A percentile compares a stretch with the other conserved stretches of the same genome.
These are phyloP conservation scores for Phytophthora crassamura DNA, from an alignment of 352 stramenopile genomes.

Conservation along the genomic window DNA sequence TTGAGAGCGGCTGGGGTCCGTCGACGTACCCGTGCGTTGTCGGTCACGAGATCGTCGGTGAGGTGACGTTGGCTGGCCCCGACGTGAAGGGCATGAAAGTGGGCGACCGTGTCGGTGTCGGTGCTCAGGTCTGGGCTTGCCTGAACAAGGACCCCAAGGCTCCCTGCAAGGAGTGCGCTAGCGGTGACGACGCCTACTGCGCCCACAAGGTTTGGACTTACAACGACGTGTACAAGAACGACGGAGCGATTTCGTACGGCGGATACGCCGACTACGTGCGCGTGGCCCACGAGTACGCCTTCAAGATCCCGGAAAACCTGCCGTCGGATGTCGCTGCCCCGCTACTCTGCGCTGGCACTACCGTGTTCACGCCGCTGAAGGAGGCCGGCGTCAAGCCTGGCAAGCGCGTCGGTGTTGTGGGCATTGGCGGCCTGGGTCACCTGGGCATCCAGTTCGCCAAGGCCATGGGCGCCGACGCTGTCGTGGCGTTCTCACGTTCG, in stretches of 20 bases:
- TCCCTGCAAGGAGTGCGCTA: conserved; percentile 67
- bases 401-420: conserved; percentile 71
- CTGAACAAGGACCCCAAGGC: conserved; percentile 54
- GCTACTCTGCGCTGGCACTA: conserved; percentile 86
- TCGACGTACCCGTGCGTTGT: conserved; percentile 57
- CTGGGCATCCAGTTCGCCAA: no score
- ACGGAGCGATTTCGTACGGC: conserved; percentile 49
- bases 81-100: conserved; percentile 70
- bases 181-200: conserved; percentile 72
- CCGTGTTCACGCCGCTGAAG: conserved; percentile 77
- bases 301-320: conserved; percentile 80
- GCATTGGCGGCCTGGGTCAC: no score
- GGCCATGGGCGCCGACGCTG: no score
- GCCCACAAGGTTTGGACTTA: conserved; percentile 56
- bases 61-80: conserved; percentile 44
- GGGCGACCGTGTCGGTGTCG: conserved; percentile 88
- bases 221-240: conserved; percentile 49
- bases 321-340: conserved; percentile 59
- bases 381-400: conserved; percentile 52
- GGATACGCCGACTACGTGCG: conserved; percentile 82
- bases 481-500: no score
- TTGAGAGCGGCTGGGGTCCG: conserved; percentile 54
- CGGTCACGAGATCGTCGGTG: conserved; percentile 68
- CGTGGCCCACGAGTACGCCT: conserved; percentile 65
- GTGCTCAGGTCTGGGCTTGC: conserved; percentile 79